These are phyloP conservation scores for Plectosphaerella cucumerina DNA, from an alignment of 2,329 filamentous ascomycete genomes.

Conservation along the genomic window DNA sequence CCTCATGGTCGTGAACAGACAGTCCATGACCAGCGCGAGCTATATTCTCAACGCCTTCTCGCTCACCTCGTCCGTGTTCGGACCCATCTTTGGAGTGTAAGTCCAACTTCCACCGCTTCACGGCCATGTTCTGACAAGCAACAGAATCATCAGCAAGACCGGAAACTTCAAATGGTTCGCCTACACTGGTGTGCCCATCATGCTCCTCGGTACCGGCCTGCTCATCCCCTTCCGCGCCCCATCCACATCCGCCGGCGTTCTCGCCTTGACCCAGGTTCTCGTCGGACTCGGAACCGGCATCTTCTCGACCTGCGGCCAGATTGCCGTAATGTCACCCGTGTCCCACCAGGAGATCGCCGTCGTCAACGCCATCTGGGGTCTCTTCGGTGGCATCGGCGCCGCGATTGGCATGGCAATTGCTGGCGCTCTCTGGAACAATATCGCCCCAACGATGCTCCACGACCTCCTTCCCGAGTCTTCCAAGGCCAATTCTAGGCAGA, in stretches of 20 bases:
- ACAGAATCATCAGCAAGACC: conserved; percentile 38
- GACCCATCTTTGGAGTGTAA: conserved; percentile 41
- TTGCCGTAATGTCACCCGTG: conserved; percentile 52
- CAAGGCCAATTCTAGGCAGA: conserved; percentile 26
- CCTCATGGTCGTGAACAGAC: conserved; percentile 39
- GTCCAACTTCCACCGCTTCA: no score
- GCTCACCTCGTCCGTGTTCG: conserved; percentile 40
- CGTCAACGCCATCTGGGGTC: conserved; percentile 51
- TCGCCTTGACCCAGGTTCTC: conserved; percentile 51
- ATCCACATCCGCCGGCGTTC: conserved; percentile 32
- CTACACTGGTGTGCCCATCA: conserved; percentile 32
- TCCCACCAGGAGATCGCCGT: conserved; percentile 53
- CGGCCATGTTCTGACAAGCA: no score
- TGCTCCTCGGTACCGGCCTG: conserved; percentile 36
- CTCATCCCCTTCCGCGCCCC: conserved; percentile 38
- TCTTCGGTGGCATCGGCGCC: conserved; percentile 56
- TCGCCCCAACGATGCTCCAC: conserved; percentile 37
- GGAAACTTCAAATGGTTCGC: conserved; percentile 41
- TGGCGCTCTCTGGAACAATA: conserved; percentile 57
- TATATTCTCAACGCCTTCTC: conserved; percentile 41
- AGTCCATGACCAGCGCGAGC: conserved; percentile 30
- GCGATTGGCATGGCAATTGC: conserved; percentile 55
- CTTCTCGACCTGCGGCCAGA: conserved; percentile 41
- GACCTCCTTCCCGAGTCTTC: conserved; percentile 37
- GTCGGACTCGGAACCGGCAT: conserved; percentile 37